phyloP scores from a whole-genome alignment of 192 early-diverging fungal species.

The Coemansia reversa region DNA sequence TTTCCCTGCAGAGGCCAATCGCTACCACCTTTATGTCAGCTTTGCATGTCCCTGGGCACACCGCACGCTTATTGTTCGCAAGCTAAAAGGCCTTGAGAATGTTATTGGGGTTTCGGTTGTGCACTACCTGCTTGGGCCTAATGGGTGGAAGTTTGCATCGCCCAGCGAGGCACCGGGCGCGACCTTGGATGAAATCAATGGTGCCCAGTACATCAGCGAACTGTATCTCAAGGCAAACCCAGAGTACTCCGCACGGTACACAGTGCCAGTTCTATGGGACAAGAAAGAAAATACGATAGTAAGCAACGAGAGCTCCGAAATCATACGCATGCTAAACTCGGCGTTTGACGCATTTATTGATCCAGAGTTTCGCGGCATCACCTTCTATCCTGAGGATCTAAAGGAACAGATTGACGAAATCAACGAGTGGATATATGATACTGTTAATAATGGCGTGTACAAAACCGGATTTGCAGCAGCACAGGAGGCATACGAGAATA shows the following conservation, averaged over 20 bases:
- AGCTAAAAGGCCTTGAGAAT: conserved; percentile 86
- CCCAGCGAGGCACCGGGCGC: conserved; percentile 73
- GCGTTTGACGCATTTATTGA: conserved; percentile 76
- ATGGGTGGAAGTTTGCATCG: conserved; percentile 80
- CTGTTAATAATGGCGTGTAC: conserved; percentile 96
- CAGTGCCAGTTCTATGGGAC: conserved; percentile 97
- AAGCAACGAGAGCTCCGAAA: conserved; percentile 96
- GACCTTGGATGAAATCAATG: conserved; percentile 73
- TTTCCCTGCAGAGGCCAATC: conserved; percentile 72
- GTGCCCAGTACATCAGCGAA: conserved; percentile 75
- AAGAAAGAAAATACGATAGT: conserved; percentile 89
- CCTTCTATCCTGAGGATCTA: conserved; percentile 81
- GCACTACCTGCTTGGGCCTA: conserved; percentile 71
- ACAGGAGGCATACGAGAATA: conserved; percentile 80
- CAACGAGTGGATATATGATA: conserved; percentile 93
- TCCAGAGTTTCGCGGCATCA: conserved; percentile 62
- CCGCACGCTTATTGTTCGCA: conserved; percentile 80
- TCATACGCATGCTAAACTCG: conserved; percentile 92
- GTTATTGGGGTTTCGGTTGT: conserved; percentile 86
- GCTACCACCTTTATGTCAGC: conserved; percentile 82
- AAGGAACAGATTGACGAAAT: conserved; percentile 75
- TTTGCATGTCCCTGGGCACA: conserved; percentile 80
- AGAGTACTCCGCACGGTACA: conserved; percentile 71
- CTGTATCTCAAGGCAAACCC: conserved; percentile 90
- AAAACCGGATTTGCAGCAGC: conserved; percentile 88